Conservation (phyloP, 495 filamentous ascomycete genomes). For the Echria macrotheca region DNA sequence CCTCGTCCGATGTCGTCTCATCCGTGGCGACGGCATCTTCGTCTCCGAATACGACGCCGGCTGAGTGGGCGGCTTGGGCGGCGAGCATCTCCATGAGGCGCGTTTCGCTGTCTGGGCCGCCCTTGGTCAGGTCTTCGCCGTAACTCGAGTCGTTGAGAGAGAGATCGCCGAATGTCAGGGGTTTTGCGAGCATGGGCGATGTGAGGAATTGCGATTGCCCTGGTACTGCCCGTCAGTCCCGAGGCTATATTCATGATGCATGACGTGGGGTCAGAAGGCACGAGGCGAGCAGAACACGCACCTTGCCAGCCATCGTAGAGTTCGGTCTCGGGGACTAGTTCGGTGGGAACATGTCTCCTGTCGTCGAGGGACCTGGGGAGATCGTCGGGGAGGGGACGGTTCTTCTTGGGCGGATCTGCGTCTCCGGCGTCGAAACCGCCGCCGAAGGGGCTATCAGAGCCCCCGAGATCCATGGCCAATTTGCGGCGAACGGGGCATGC, state of each 20-base stretch:
- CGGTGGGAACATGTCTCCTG: conserved; percentile 54
- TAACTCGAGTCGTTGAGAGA: conserved; percentile 70
- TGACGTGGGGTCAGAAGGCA: conserved; percentile 9
- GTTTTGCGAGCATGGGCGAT: conserved; percentile 74
- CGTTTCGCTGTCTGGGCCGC: conserved; percentile 74
- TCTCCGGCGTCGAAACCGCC: conserved; percentile 34
- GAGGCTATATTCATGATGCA: no score
- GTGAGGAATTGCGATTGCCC: conserved; percentile 94
- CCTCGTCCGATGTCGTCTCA: conserved; percentile 63
- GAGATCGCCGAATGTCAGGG: conserved; percentile 74
- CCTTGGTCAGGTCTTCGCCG: conserved; percentile 53
- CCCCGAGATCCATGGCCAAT: conserved; percentile 53
- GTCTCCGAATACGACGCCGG: conserved; percentile 64
- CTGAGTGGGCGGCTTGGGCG: conserved; percentile 79
- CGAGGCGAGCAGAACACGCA: conserved; percentile 33
- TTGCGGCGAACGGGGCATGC: conserved; percentile 16
- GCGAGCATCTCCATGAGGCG: conserved; percentile 94
- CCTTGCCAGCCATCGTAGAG: conserved; percentile 99
- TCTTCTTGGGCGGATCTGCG: conserved; percentile 21
- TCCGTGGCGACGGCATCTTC: conserved; percentile 73
- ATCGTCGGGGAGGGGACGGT: conserved; percentile 68
- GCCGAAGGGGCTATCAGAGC: conserved; percentile 38
- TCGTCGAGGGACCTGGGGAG: conserved; percentile 89
- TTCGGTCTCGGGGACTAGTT: conserved; percentile 73
- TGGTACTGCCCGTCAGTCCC: no score